These are phyloP conservation scores for Candida suzukii DNA, from an alignment of 805 yeast genomes.

Conservation along the genomic window DNA sequence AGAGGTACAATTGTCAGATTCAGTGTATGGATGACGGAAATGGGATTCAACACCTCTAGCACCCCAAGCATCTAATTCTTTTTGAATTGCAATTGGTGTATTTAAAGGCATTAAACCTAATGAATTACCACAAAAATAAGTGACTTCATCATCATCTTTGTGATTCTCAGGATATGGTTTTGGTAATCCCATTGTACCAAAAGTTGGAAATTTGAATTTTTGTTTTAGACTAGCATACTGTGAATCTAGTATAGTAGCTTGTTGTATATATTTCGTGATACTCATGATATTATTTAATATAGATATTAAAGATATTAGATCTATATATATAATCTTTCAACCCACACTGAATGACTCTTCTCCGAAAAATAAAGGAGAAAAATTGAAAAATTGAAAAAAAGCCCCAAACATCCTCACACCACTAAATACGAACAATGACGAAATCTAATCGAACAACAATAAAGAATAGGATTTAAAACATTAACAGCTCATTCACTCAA, in stretches of 20 bases:
- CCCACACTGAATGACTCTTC: no score
- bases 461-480: no score
- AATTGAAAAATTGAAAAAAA: no score
- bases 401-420: no score
- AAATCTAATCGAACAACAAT: no score
- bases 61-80: conserved; percentile 80
- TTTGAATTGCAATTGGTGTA: conserved; percentile 48
- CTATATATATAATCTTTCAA: no score
- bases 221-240: conserved; percentile 19
- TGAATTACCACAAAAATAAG: conserved; percentile 89
- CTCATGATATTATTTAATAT: neutral
- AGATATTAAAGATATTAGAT: neutral
- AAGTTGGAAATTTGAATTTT: conserved; percentile 54
- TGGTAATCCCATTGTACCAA: conserved; percentile 47
- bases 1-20: conserved; percentile 38
- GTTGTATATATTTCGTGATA: conserved; percentile 2
- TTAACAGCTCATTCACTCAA: no score
- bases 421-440: no score
- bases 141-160: conserved; percentile 21
- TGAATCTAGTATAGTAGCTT: conserved; percentile 30
- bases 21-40: conserved; percentile 52
- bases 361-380: no score
- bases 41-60: conserved; percentile 80
- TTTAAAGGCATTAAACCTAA: conserved; percentile 79
- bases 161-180: conserved; percentile 6